These are phyloP conservation scores for Opeltia flavorubescens DNA, from an alignment of 495 filamentous ascomycete genomes.

Conservation along the genomic window DNA sequence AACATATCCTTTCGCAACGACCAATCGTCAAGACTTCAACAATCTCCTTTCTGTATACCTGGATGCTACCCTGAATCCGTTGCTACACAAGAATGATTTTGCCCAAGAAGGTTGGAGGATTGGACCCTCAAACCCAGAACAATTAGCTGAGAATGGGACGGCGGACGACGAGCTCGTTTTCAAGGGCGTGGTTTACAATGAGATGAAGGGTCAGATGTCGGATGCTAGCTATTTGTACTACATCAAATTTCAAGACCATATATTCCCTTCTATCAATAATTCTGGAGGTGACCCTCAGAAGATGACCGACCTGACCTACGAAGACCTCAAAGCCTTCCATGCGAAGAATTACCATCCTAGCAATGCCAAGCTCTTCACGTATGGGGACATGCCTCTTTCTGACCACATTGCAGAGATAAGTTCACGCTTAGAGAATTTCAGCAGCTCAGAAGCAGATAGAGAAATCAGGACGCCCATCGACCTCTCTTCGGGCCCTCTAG, in stretches of 20 bases:
- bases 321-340: conserved; percentile 75
- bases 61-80: conserved; percentile 79
- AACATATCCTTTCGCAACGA: conserved; percentile 96
- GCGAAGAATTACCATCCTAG: conserved; percentile 89
- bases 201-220: conserved; percentile 99
- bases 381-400: conserved; percentile 77
- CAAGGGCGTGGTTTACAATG: conserved; percentile 98
- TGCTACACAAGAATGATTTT: conserved; percentile 84
- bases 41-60: conserved; percentile 95
- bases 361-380: conserved; percentile 88
- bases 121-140: conserved; percentile 71
- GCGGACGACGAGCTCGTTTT: conserved; percentile 59
- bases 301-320: conserved; percentile 86
- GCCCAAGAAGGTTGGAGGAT: conserved; percentile 93
- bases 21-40: conserved; percentile 87
- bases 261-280: conserved; percentile 86
- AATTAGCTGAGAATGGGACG: conserved; percentile 23
- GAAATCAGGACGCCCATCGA: conserved; percentile 64
- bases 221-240: conserved; percentile 94
- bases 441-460: conserved; percentile 49
- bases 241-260: conserved; percentile 83
- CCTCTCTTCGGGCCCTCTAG: conserved; percentile 49
- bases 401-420: conserved; percentile 70
- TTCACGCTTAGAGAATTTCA: conserved; percentile 54
- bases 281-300: conserved; percentile 90